Percentiles rank a stretch among this genome's conserved stretches.
Conservation (phyloP, 2,329 filamentous ascomycete genomes). For the Apiospora aurea region DNA sequence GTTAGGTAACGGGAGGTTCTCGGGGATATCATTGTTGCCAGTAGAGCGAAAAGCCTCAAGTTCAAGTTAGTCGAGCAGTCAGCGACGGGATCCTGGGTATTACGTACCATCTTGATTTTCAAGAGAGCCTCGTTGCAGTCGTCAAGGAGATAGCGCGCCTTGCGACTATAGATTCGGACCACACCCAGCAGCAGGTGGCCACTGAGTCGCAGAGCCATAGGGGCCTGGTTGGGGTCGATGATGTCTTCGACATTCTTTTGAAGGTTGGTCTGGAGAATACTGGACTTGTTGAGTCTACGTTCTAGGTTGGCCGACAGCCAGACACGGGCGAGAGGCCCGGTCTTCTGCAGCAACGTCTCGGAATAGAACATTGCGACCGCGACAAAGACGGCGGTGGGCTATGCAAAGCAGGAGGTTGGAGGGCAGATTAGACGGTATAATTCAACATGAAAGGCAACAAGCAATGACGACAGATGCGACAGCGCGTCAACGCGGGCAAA, state of each 20-base stretch:
- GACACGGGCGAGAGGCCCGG: conserved; percentile 93
- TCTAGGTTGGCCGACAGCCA: conserved; percentile 98
- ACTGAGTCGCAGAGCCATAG: conserved; percentile 92
- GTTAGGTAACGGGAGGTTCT: conserved; percentile 79
- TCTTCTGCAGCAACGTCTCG: conserved; percentile 93
- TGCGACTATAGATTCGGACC: conserved; percentile 95
- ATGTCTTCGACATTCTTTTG: conserved; percentile 95
- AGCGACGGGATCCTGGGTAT: conserved; percentile 12
- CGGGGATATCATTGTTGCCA: conserved; percentile 94
- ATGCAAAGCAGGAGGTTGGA: conserved; percentile 4
- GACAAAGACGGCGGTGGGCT: conserved; percentile 34
- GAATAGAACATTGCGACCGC: conserved; percentile 89
- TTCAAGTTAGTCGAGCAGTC: conserved; percentile 42
- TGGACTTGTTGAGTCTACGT: conserved; percentile 96
- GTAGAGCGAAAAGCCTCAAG: conserved; percentile 87
- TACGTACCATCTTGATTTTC: conserved; percentile 94
- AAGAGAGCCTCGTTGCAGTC: conserved; percentile 97
- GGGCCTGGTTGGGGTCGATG: conserved; percentile 89
- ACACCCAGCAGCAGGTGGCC: conserved; percentile 95
- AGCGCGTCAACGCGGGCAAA: conserved; percentile 21
- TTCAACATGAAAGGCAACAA: conserved; percentile 29
- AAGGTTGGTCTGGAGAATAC: conserved; percentile 93
- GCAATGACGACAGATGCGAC: conserved; percentile 22
- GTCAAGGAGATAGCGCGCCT: conserved; percentile 93
- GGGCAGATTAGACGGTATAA: conserved; percentile 1